Conservation (phyloP, 495 filamentous ascomycete genomes). For the Lophiotrema nucula region DNA sequence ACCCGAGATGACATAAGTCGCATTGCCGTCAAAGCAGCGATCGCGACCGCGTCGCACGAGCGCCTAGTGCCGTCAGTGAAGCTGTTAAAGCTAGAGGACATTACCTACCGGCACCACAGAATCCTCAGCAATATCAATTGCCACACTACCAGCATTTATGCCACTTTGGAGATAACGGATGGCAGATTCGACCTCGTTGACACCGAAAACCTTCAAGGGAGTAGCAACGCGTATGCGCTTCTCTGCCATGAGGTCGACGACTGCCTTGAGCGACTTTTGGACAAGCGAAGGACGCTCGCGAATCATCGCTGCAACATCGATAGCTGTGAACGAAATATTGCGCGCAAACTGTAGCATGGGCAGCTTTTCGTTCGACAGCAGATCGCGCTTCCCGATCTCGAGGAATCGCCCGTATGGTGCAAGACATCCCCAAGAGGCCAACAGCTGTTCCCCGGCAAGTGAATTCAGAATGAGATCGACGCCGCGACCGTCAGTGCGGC, state of each 20-base stretch:
- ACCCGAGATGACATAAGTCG: slow-evolving; percentile 18
- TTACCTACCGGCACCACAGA: neutral
- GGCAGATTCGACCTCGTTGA: slow-evolving; percentile 46
- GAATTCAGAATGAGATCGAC: slow-evolving; percentile 68
- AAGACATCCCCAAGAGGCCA: slow-evolving; percentile 50
- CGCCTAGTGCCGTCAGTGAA: neutral
- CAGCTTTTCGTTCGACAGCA: slow-evolving; percentile 26
- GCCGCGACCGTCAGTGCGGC: slow-evolving; percentile 52
- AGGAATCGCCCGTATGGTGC: slow-evolving; percentile 59
- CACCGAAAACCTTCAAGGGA: neutral
- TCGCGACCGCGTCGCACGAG: neutral
- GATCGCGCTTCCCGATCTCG: slow-evolving; percentile 59
- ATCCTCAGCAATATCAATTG: neutral
- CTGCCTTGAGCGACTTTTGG: neutral
- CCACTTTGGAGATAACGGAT: slow-evolving; percentile 58
- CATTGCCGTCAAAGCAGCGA: neutral
- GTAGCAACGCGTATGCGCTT: neutral
- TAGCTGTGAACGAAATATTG: slow-evolving; percentile 28
- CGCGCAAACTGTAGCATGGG: slow-evolving; percentile 44
- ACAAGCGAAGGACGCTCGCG: neutral
- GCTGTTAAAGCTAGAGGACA: no score
- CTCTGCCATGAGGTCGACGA: neutral
- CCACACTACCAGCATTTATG: slow-evolving; percentile 53
- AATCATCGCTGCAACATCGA: slow-evolving; percentile 11
- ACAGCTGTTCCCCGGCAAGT: slow-evolving; percentile 44